A percentile compares a stretch with the other conserved stretches of the same genome.
phyloP scores from a whole-genome alignment of 2,329 filamentous ascomycete species.

The Madurella fahalii region DNA sequence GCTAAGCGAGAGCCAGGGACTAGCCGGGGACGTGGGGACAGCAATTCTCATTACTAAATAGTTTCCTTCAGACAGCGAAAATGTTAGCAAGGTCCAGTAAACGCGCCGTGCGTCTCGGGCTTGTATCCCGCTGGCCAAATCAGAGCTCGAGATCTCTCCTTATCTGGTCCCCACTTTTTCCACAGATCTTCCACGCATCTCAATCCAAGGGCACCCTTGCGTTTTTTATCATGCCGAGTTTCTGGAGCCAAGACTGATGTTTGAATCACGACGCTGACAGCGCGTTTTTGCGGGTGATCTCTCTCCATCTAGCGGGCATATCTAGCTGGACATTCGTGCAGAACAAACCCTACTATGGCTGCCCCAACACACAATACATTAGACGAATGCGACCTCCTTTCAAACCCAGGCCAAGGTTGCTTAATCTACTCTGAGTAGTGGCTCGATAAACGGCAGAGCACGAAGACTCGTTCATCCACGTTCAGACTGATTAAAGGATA shows the following conservation, averaged over 20 bases:
- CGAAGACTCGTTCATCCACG: too few species aligned
- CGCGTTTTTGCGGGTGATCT: slow-evolving; percentile 2
- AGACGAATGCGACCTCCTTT: too few species aligned
- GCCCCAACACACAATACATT: too few species aligned
- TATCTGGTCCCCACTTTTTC: slow-evolving; percentile 19
- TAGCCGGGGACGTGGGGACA: slow-evolving; percentile 15
- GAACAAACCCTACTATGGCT: too few species aligned
- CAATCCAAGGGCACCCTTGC: background rate
- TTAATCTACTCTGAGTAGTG: too few species aligned
- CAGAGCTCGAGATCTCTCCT: slow-evolving; percentile 11
- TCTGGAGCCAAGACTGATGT: background rate
- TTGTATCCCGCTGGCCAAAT: slow-evolving; percentile 9
- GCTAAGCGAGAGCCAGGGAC: slow-evolving; percentile 5
- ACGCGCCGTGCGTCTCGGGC: background rate
- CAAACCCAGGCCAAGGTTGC: too few species aligned
- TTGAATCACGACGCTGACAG: slow-evolving; percentile 17
- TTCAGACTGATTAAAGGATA: too few species aligned
- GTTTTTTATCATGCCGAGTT: slow-evolving; percentile 12
- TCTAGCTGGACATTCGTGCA: background rate
- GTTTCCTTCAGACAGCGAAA: slow-evolving; percentile 8
- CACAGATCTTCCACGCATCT: slow-evolving; percentile 19
- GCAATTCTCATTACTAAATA: slow-evolving; percentile 19
- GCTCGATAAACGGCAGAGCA: too few species aligned
- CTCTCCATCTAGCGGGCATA: too few species aligned
- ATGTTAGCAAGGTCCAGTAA: slow-evolving; percentile 6